Base-by-base conservation (phyloP, 164 flowering plant species). In the Magnolia changhungtana region DNA sequence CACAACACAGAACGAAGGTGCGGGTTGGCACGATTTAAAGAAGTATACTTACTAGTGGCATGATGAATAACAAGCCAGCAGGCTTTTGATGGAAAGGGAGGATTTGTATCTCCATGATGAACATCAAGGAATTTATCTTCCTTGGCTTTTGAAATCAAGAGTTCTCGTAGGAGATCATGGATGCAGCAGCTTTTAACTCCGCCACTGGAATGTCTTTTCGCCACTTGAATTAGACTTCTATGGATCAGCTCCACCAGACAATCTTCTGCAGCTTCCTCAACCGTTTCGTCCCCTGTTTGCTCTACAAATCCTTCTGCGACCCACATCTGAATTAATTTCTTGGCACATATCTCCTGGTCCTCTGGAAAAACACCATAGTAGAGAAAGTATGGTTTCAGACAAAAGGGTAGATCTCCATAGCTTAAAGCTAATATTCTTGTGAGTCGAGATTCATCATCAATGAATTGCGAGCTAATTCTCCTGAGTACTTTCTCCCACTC, bases 201-300 rank as follows among this genome's bases (percentile, higher is more conserved):
- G 4, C 87, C 87, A 74, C 72, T 76, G 70, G 82, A 84, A 18
- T 79, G 80, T 76, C 74, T 82, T 8, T 82, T 86, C 19, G 84
- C 86, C 13, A 55, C 61, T 55, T 55, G 61, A 11, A 55, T 55
- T 16, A 55, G 18, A 55, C 18, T 55, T 16, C 61, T 11, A 11
- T 11, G 18, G 18, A 67, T 31, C n/a, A 67, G 50, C 21, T 67
- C 71, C 71, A 29, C 8, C 71, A 67, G 31, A 19, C 11, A n/a
- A 70, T 70, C 72, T 37, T 70, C 72, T 45, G 27, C 72, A 19
- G 19, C 52, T 14, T 70, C 72, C 72, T 70, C 72, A 14, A 50
- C 1, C 4, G 72, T 70, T 21, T n/a, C 52, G 8, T 70, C 59
- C 16, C 72, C 72, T 52, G 14, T 70, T 21, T 19, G 14, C 19